Evolutionary conservation across 129 eudicot genomes (phyloP), one percentile per base, ranked within the genome.

Genomic region (Calendula officinalis): DNA sequence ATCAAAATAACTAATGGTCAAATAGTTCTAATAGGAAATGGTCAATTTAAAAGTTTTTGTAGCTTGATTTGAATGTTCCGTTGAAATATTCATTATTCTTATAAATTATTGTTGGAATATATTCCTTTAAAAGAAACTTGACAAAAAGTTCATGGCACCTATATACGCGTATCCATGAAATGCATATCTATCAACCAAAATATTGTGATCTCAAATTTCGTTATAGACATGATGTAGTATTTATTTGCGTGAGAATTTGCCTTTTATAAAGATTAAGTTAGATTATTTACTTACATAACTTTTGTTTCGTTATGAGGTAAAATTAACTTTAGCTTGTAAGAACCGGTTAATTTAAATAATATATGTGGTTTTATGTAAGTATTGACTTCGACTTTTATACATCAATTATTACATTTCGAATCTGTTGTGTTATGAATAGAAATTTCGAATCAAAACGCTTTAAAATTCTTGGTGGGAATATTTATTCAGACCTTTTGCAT

Each of bases 71-170:
- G 53, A 46, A 53, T 32, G 62, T 4, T 60, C 57, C 44, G 60
- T 70, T 37, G 67, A 70, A 48, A 46, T 37, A 70, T 59, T 57
- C 52, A 48, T 59, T 37, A 70, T 59, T 57, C 52, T 38, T 60
- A 36, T 40, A 49, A 13, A 39, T 70, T 63, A 47, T 70, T 22
- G 44, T 41, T 59, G 45, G 75, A 70, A 70, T 60, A 60, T 70
- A 49, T 70, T 49, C 81, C 46, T 64, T 39, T 6, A 34, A 62
- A 9, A 42, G 8, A 7, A 27, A 62, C 8, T 44, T 43, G 30
- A 43, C n/a, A 11, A 62, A 45, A 58, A 42, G 47, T 38, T 7
- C 8, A 58, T 37, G 46, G 34, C 1, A 22, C 30, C 30, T 22
- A 22, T 22, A 22, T 22, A 22, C 30, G 30, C 30, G 30, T 11